These are phyloP conservation scores for Pleodorina starrii DNA, from an alignment of 139 green algal species.

Conservation along the genomic window DNA sequence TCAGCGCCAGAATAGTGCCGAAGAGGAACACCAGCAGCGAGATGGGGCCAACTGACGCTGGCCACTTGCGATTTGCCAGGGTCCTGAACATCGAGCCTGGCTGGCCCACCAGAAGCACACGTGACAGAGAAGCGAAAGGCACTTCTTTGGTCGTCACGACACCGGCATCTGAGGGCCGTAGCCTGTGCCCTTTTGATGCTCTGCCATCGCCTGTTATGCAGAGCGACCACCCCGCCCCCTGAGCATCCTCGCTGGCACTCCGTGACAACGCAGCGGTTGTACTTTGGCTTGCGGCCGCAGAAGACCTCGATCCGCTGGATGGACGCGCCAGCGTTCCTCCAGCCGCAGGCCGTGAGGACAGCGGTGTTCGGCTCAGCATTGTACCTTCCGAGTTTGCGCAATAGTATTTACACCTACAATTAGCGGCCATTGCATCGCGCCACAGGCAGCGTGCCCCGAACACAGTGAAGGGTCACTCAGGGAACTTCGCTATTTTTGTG, in stretches of 20 bases:
- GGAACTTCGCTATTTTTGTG: too few species aligned
- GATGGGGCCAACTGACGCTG: slow-evolving; percentile 54
- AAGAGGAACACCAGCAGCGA: slow-evolving; percentile 68
- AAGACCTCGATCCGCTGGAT: neutral
- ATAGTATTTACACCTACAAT: neutral
- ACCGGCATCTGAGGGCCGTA: neutral
- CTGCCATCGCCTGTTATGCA: neutral
- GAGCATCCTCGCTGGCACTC: neutral
- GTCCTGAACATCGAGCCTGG: slow-evolving; percentile 52
- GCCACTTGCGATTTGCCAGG: slow-evolving; percentile 41
- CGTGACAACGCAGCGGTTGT: neutral
- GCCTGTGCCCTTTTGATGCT: neutral
- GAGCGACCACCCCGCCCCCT: neutral
- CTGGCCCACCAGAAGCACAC: slow-evolving; percentile 48
- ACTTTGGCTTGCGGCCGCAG: neutral
- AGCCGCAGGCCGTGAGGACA: neutral
- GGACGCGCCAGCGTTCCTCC: neutral
- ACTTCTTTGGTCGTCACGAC: neutral
- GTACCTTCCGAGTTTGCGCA: neutral
- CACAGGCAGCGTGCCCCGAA: too few species aligned
- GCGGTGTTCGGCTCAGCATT: neutral
- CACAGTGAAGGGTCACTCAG: too few species aligned
- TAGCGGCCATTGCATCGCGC: neutral
- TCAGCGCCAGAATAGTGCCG: slow-evolving; percentile 54
- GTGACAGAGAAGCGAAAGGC: slow-evolving; percentile 29